phyloP scores from a whole-genome alignment of 768 basidiomycete genomes.

The Serendipita indica region DNA sequence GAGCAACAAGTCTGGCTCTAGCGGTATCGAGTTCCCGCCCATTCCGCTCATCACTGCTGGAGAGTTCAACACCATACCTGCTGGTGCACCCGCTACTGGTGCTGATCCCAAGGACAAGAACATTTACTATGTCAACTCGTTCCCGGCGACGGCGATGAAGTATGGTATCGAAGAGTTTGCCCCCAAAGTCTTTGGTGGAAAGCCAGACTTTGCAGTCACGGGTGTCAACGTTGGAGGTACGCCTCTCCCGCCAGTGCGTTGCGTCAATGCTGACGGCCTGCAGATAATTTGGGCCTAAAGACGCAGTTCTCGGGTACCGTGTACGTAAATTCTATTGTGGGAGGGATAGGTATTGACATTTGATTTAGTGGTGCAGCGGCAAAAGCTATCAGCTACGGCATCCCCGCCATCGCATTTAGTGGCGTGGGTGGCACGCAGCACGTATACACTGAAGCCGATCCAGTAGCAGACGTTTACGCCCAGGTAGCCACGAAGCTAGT shows the following conservation, averaged over 20 bases:
- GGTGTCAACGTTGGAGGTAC: conserved; percentile 34
- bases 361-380: conserved; percentile 33
- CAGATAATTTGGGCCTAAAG: conserved; percentile 19
- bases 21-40: conserved; percentile 27
- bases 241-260: conserved; percentile 11
- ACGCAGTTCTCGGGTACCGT: conserved; percentile 20
- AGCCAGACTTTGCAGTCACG: conserved; percentile 32
- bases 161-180: conserved; percentile 34
- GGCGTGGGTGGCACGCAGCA: conserved; percentile 21
- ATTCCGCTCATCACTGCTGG: conserved; percentile 19
- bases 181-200: conserved; percentile 26
- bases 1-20: conserved; percentile 32
- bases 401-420: conserved; percentile 38
- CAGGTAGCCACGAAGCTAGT: conserved; percentile 30
- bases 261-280: not conserved
- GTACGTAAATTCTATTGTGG: conserved; percentile 16
- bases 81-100: conserved; percentile 30
- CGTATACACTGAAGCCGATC: not conserved
- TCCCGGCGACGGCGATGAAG: conserved; percentile 27
- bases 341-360: not conserved
- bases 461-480: conserved; percentile 28
- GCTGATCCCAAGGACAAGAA: conserved; percentile 25
- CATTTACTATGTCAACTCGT: conserved; percentile 31
- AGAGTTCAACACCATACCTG: conserved; percentile 30
- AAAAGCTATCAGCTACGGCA: conserved; percentile 34